Conservation (phyloP, 768 basidiomycete species). For the Mycena vitilis region DNA sequence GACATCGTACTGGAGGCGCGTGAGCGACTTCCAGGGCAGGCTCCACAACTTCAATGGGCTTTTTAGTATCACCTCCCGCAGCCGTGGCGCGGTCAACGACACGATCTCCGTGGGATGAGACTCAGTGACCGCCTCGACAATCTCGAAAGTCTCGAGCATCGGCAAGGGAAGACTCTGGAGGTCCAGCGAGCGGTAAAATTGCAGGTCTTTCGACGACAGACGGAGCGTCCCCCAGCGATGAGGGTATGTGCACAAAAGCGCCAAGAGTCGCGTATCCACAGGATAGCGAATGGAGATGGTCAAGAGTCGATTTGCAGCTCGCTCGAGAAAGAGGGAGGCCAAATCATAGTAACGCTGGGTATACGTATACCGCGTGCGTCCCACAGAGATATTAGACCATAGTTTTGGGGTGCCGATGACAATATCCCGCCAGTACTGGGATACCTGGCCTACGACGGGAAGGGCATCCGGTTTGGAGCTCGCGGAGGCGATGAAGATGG, state of each 20-base stretch:
- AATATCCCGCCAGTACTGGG: conserved; percentile 30
- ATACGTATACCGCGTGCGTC: conserved; percentile 25
- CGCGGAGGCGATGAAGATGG: conserved; percentile 18
- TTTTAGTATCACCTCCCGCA: conserved; percentile 26
- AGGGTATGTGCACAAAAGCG: background rate
- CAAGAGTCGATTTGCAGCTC: conserved; percentile 14
- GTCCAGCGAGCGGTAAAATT: conserved; percentile 11
- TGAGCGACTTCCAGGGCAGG: conserved; percentile 30
- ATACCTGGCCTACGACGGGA: conserved; percentile 27
- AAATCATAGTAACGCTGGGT: conserved; percentile 11
- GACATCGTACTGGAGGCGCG: conserved; percentile 27
- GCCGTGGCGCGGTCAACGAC: conserved; percentile 5
- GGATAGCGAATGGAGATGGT: conserved; percentile 17
- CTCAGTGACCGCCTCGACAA: background rate
- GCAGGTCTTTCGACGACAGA: background rate
- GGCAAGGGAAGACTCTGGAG: conserved; percentile 7
- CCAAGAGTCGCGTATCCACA: conserved; percentile 4
- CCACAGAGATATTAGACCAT: conserved; percentile 31
- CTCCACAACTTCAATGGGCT: conserved; percentile 5
- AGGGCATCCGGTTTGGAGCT: conserved; percentile 16
- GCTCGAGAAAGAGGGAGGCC: conserved; percentile 32
- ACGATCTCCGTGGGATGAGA: background rate
- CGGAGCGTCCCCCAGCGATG: conserved; percentile 24
- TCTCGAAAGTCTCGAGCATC: conserved; percentile 28
- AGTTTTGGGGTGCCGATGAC: conserved; percentile 17